Conservation (phyloP, 345 rosid genomes). For the Orychophragmus violaceus region DNA sequence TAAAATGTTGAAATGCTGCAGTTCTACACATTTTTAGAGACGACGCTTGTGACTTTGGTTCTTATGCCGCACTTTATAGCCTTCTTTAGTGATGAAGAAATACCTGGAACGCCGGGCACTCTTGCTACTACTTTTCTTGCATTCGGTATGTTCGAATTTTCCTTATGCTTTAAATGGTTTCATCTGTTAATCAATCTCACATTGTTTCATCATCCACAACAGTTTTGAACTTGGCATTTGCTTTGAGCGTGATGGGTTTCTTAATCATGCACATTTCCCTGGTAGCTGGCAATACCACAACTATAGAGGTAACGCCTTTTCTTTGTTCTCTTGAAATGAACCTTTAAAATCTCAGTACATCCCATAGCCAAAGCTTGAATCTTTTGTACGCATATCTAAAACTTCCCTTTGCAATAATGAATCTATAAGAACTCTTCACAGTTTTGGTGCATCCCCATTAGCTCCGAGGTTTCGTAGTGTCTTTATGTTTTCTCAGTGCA, state of each 20-base stretch:
- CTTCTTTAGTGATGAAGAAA: slow-evolving; percentile 90
- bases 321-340: neutral
- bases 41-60: slow-evolving; percentile 80
- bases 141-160: slow-evolving; percentile 53
- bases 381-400: neutral
- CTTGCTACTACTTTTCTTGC: slow-evolving; percentile 96
- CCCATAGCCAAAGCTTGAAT: neutral
- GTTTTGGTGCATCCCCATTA: neutral
- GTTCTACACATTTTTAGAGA: slow-evolving; percentile 97
- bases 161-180: neutral
- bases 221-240: slow-evolving; percentile 30
- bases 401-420: too few species aligned
- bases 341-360: neutral
- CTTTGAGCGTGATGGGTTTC: neutral
- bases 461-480: neutral
- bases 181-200: neutral
- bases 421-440: neutral
- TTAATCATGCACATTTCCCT: neutral
- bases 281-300: neutral
- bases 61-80: slow-evolving; percentile 88
- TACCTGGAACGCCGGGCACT: slow-evolving; percentile 91
- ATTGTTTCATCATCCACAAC: slow-evolving; percentile 22
- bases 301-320: neutral
- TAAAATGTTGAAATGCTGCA: slow-evolving; percentile 37
- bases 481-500: neutral